Evolutionary conservation across 352 stramenopile species (phyloP).

Genomic region (Phytophthora brassicae): DNA sequence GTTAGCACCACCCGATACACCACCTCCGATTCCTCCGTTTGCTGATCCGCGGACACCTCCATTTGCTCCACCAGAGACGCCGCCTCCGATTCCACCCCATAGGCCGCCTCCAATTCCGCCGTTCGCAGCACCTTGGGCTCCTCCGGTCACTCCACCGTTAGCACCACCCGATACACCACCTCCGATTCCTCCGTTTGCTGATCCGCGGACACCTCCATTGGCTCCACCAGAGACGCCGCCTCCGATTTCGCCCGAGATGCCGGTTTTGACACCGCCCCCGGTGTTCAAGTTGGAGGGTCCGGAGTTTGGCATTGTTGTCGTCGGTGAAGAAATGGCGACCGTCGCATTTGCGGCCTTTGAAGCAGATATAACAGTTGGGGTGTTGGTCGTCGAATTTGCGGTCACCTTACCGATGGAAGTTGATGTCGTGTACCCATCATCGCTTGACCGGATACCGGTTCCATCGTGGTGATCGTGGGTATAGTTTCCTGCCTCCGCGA

Average conservation of each 20-base stretch:
- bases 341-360: not conserved
- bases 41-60: not conserved
- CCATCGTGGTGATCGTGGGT: constrained; percentile 5
- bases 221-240: no score
- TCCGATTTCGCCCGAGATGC: no score
- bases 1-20: not conserved
- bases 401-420: constrained; percentile 3
- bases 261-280: not conserved
- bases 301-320: not conserved
- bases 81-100: not conserved
- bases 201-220: not conserved
- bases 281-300: not conserved
- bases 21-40: not conserved
- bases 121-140: not conserved
- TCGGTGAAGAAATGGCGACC: not conserved
- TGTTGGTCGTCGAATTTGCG: not conserved
- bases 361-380: not conserved
- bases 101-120: not conserved
- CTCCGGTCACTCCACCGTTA: not conserved
- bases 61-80: not conserved
- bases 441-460: constrained; percentile 2
- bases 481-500: constrained; percentile 25
- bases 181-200: not conserved
- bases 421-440: constrained; percentile 16
- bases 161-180: not conserved